These are phyloP conservation scores for Daldinia sp. DNA, from an alignment of 2,329 filamentous ascomycete species.

Conservation along the genomic window DNA sequence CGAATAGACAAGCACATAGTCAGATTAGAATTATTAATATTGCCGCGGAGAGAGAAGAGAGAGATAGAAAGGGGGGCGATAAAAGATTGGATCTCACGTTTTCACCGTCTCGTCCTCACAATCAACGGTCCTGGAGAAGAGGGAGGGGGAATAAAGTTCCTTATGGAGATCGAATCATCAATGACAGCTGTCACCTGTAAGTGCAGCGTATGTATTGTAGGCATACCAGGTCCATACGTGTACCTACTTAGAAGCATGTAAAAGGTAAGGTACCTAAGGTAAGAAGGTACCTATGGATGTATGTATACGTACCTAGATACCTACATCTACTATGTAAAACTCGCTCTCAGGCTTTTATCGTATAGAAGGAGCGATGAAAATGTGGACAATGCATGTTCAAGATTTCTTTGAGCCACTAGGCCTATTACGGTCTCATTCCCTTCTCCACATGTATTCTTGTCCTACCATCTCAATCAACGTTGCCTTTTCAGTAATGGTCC, in stretches of 20 bases:
- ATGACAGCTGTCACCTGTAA: conserved; percentile 3
- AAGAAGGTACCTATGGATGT: too few relatives aligned
- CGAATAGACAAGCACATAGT: neutral
- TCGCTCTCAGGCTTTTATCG: neutral
- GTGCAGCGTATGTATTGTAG: neutral
- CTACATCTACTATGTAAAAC: too few relatives aligned
- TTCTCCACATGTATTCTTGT: conserved; percentile 30
- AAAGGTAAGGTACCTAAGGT: too few relatives aligned
- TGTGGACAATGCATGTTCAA: neutral
- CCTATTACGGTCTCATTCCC: conserved; percentile 4
- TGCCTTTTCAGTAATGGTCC: conserved; percentile 25
- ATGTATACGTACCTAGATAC: too few relatives aligned
- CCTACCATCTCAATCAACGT: conserved; percentile 19
- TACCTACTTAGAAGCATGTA: too few relatives aligned
- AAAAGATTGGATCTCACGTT: neutral
- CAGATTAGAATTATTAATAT: neutral
- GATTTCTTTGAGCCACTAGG: conserved; percentile 14
- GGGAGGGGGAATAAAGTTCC: neutral
- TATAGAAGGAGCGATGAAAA: neutral
- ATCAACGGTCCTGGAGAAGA: neutral
- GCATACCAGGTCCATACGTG: neutral
- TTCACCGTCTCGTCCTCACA: neutral
- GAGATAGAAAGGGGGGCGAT: neutral
- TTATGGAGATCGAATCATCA: neutral
- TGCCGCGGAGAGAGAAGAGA: neutral